A percentile compares a stretch with the other conserved stretches of the same genome.
phyloP scores from a whole-genome alignment of 2,329 filamentous ascomycete species.

The Helicocarpus griseus region DNA sequence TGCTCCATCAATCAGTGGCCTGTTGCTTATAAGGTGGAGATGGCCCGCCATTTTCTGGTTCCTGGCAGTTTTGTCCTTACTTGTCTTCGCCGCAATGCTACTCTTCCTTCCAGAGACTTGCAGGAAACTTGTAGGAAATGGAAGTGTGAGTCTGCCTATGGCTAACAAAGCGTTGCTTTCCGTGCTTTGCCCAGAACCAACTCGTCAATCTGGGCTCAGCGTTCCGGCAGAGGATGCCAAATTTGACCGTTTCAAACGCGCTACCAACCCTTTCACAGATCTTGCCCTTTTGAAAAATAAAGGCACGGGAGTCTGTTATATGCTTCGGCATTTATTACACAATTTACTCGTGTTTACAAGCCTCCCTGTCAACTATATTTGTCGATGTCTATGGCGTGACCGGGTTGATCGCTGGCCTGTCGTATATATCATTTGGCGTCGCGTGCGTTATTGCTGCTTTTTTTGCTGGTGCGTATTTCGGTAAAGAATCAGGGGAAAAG shows the following conservation, averaged over 20 bases:
- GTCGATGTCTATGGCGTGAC: not conserved
- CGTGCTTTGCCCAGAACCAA: not conserved
- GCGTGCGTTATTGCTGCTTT: not conserved
- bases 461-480: not conserved
- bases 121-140: constrained; percentile 26
- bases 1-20: constrained; percentile 23
- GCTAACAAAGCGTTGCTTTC: constrained; percentile 10
- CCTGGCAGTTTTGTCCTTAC: constrained; percentile 17
- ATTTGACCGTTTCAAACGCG: not conserved
- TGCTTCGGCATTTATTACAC: not conserved
- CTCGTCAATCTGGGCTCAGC: no score
- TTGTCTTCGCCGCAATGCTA: constrained; percentile 12
- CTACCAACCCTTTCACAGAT: not conserved
- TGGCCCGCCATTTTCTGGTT: constrained; percentile 27
- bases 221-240: no score
- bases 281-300: not conserved
- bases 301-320: not conserved
- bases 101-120: constrained; percentile 24
- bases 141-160: constrained; percentile 12
- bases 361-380: not conserved
- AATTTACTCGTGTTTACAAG: not conserved
- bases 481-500: no score
- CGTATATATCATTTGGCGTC: not conserved
- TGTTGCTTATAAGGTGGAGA: constrained; percentile 16
- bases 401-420: not conserved